Base-by-base conservation (phyloP, 2,329 filamentous ascomycete species). In the Aspergillus hiratsukae region DNA sequence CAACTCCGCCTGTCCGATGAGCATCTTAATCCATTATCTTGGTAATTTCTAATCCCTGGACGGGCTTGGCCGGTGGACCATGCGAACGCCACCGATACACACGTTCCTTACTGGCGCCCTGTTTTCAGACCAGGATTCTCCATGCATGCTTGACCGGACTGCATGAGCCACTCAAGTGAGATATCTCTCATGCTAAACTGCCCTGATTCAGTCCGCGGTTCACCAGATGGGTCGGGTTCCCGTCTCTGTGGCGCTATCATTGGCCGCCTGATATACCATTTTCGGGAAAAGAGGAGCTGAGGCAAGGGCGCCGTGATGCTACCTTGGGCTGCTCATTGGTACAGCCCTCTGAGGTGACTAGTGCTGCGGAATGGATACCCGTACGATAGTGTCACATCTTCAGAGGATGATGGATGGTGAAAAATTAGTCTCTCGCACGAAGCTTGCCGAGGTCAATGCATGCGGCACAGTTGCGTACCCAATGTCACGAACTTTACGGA, bases 251-350 rank as follows among this genome's bases (percentile, higher is more conserved):
- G 45, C 40, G 49, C 14, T 45, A 46, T 51, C 48, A 61, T 64
- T 64, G 59, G 62, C 41, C 52, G 56, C 54, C 27, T 48, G 17
- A 51, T 53, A 56, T 60, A 40, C 59, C 60, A 21, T 53, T 59
- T 58, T 53, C 49, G 56, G 61, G 51, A 11, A 56, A 55, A 29
- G 58, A 48, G 53, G 48, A 60, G 56, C 53, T 58, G 60, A 63
- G 52, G 51, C 28, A 35, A 53, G 49, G 51, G 35, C 51, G 53
- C 14, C 51, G 53, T 56, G 43, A 59, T 55, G 60, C 51, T 35
- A 52, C 55, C 27, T 43, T 48, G 35, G 48, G 21, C 27, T 55
- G 52, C 48, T 61, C 58, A 66, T 66, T 65, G 61, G 63, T 51
- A 64, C 58, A 52, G 37, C 25, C 37, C 53, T 51, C 28, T 23